Conservation (phyloP, 352 stramenopile species). For the Phytophthora pistaciae region DNA sequence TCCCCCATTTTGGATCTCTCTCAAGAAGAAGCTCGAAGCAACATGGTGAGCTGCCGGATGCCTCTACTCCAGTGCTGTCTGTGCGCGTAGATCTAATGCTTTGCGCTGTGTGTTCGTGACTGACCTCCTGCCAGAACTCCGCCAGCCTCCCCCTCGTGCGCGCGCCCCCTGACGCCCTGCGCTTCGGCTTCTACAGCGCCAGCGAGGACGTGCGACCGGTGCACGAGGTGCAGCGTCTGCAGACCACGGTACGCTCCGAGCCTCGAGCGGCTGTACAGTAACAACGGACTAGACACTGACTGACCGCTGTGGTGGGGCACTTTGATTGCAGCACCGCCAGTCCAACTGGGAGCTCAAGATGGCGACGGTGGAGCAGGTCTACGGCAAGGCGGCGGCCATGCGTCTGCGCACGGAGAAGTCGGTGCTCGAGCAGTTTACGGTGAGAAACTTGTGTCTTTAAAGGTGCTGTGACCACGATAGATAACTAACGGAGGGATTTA, state of each 20-base stretch:
- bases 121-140: slow-evolving; percentile 50
- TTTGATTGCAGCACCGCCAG: slow-evolving; percentile 59
- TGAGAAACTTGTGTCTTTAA: slow-evolving; percentile 15
- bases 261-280: background rate
- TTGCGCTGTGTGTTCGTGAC: background rate
- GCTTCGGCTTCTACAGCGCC: slow-evolving; percentile 87
- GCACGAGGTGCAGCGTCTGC: slow-evolving; percentile 87
- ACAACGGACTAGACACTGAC: background rate
- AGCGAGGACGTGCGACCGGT: slow-evolving; percentile 83
- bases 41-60: slow-evolving; percentile 28
- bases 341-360: slow-evolving; percentile 91
- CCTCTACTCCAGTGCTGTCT: background rate
- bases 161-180: slow-evolving; percentile 79
- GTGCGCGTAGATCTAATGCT: background rate
- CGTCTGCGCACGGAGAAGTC: slow-evolving; percentile 89
- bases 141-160: slow-evolving; percentile 84
- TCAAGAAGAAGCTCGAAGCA: slow-evolving; percentile 18
- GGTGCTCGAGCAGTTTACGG: slow-evolving; percentile 87
- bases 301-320: background rate
- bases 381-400: slow-evolving; percentile 90
- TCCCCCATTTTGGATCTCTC: slow-evolving; percentile 32
- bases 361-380: slow-evolving; percentile 89
- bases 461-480: background rate
- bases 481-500: background rate
- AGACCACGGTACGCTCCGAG: slow-evolving; percentile 64